These are phyloP conservation scores for Cajanus cajan DNA, from an alignment of 306 rosid genomes.

Conservation along the genomic window DNA sequence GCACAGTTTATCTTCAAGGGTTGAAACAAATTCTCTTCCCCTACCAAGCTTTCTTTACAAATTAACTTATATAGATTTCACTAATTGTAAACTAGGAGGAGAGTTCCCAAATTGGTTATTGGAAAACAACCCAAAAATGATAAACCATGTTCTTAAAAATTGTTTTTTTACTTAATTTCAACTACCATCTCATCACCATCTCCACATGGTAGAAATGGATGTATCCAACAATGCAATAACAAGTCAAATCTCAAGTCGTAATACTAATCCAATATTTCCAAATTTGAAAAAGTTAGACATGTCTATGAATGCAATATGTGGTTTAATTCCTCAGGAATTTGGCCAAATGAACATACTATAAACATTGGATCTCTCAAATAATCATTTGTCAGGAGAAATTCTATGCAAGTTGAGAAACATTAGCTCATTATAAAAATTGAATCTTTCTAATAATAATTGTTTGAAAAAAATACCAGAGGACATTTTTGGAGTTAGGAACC, in stretches of 20 bases:
- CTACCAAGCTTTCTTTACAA: slow-evolving; percentile 14
- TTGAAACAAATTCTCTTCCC: background rate
- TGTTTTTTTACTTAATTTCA: slow-evolving; percentile 1
- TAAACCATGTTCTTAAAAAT: background rate
- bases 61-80: background rate
- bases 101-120: slow-evolving; percentile 21
- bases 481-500: background rate
- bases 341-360: background rate
- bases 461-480: background rate
- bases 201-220: background rate
- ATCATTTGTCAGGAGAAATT: background rate
- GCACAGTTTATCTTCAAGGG: background rate
- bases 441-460: background rate
- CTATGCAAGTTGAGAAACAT: background rate
- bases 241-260: background rate
- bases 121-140: slow-evolving; percentile 13
- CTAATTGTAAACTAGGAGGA: background rate
- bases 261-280: background rate
- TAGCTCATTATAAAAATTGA: background rate
- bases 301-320: background rate
- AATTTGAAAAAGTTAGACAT: background rate
- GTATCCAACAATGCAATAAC: background rate
- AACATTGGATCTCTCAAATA: slow-evolving; percentile 15
- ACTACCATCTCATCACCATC: background rate
- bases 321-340: background rate